Evolutionary conservation across 768 basidiomycete species (phyloP).

Genomic region (Sarcomyxa edulis): DNA sequence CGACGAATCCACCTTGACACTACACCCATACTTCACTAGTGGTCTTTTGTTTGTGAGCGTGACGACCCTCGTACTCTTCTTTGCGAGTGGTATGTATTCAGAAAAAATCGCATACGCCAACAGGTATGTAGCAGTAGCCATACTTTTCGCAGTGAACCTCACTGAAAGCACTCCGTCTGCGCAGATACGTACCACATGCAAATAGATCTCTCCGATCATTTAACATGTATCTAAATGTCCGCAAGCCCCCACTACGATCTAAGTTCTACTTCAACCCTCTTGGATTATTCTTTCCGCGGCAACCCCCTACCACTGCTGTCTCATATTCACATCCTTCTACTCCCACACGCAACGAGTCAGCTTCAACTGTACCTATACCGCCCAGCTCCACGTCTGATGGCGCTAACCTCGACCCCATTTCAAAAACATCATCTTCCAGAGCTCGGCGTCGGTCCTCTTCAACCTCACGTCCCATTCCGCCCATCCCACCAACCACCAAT

Average conservation of each 20-base stretch:
- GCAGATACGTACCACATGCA: slow-evolving; percentile 93
- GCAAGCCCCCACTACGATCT: slow-evolving; percentile 67
- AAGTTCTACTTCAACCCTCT: slow-evolving; percentile 48
- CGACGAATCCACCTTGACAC: slow-evolving; percentile 32
- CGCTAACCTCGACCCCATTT: too few relatives aligned
- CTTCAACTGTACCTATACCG: too few relatives aligned
- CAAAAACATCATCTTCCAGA: too few relatives aligned
- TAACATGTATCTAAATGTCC: slow-evolving; percentile 97
- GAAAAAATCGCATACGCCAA: slow-evolving; percentile 97
- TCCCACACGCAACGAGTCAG: too few relatives aligned
- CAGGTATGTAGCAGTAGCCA: slow-evolving; percentile 64
- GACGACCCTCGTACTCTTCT: slow-evolving; percentile 90
- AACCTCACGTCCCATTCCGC: slow-evolving; percentile 54
- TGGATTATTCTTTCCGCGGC: slow-evolving; percentile 52
- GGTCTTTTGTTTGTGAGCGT: slow-evolving; percentile 83
- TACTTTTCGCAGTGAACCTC: slow-evolving; percentile 9
- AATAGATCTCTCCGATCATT: slow-evolving; percentile 88
- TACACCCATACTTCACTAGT: slow-evolving; percentile 73
- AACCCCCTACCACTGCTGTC: slow-evolving; percentile 21
- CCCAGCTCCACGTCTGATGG: too few relatives aligned
- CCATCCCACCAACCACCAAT: slow-evolving; percentile 86
- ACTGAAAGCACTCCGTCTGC: background rate
- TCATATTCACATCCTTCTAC: slow-evolving; percentile 20
- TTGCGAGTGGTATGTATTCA: slow-evolving; percentile 92
- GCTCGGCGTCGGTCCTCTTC: too few relatives aligned